Percentiles rank a stretch among this genome's conserved stretches.
Evolutionary conservation across 177 flowering plant genomes (phyloP).

Genomic region (Vitis hybrid): DNA sequence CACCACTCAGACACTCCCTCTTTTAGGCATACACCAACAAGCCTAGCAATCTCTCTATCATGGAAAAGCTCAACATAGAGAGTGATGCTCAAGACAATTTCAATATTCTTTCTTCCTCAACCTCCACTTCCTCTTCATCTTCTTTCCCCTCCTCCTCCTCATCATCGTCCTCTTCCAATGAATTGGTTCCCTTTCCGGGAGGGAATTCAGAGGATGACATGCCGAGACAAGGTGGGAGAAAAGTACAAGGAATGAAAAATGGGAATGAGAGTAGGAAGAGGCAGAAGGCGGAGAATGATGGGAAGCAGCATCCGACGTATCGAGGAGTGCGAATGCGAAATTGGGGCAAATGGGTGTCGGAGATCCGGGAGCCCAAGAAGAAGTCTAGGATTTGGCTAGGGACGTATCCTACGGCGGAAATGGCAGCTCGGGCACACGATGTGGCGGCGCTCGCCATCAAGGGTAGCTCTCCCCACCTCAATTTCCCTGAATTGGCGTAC

Average conservation of each 20-base stretch:
- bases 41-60: not conserved
- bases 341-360: conserved; percentile 86
- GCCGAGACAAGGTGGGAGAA: not conserved
- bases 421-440: conserved; percentile 84
- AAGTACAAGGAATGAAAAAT: not conserved
- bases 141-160: conserved; percentile 18
- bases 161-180: not conserved
- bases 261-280: conserved; percentile 20
- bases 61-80: conserved; percentile 24
- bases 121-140: conserved; percentile 15
- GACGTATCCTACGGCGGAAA: conserved; percentile 66
- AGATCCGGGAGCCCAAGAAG: conserved; percentile 70
- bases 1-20: not conserved
- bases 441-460: conserved; percentile 62
- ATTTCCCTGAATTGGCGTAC: conserved; percentile 59
- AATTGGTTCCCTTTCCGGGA: not conserved
- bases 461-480: conserved; percentile 59
- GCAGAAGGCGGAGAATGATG: not conserved
- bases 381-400: conserved; percentile 82
- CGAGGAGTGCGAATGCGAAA: conserved; percentile 66
- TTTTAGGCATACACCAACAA: not conserved
- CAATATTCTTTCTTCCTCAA: not conserved
- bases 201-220: not conserved
- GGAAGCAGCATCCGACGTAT: conserved; percentile 45
- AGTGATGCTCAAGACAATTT: conserved; percentile 16